Evolutionary conservation across 305 asterid genomes (phyloP), one percentile per base, ranked within the genome.

Genomic region (Coffea humblotiana): DNA sequence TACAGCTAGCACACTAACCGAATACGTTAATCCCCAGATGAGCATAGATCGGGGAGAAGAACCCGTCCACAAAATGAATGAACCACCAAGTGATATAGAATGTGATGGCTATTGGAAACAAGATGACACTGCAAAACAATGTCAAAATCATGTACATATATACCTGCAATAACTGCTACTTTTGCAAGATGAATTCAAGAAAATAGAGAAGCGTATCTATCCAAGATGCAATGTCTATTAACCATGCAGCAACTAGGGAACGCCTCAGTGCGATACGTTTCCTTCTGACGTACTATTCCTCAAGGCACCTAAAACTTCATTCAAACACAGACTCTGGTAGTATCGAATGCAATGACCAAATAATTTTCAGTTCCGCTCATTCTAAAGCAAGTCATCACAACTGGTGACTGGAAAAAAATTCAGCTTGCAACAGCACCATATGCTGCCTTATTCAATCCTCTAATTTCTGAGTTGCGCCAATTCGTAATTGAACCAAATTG

Each of bases 41-140:
- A 58, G 72, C 75, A 71, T 80, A 87, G 73, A 87, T 87, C 5
- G 85, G 90, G 71, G 88, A 84, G 81, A 84, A 87, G 86, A 87
- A 83, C 23, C 90, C 85, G 79, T 87, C 88, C 65, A 83, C 90
- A 54, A 87, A 84, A 79, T 76, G 84, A 79, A 87, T 87, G 84
- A 87, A 82, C 83, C 87, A 84, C 88, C 90, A 87, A 52, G 90
- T 87, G 14, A 82, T 74, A 64, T 84, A 87, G 77, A 84, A 87
- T 71, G 90, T 87, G 74, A 84, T 82, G 71, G 88, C 88, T 60
- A 87, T 67, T 21, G 89, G 89, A 70, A 84, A 76, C 79, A 87
- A 81, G 67, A 87, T 87, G 71, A 84, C 89, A 82, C 89, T 87
- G 89, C 88, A 82, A 68, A 83, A 35, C 19, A 63, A 70, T 4